phyloP scores from a whole-genome alignment of 768 basidiomycete genomes.

The Chiua virens region DNA sequence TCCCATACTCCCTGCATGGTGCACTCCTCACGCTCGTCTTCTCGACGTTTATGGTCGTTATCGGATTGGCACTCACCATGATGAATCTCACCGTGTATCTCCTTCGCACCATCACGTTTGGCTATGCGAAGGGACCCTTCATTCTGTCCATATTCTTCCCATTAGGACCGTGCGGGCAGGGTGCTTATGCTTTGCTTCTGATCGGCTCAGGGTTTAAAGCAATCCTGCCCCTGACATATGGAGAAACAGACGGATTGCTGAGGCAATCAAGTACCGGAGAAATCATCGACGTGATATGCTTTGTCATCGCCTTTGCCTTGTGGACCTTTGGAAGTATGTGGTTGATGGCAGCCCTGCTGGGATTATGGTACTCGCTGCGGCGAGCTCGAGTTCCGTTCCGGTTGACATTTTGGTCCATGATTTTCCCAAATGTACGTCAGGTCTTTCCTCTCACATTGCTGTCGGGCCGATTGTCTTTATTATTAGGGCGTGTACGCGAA shows the following conservation, averaged over 20 bases:
- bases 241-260: constrained; percentile 37
- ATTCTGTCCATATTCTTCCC: constrained; percentile 71
- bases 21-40: constrained; percentile 57
- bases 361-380: constrained; percentile 43
- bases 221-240: constrained; percentile 36
- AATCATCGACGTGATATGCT: constrained; percentile 45
- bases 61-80: constrained; percentile 58
- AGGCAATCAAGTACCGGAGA: constrained; percentile 34
- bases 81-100: constrained; percentile 71
- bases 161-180: constrained; percentile 70
- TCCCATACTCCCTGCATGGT: constrained; percentile 41
- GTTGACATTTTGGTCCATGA: constrained; percentile 63
- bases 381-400: constrained; percentile 48
- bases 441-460: neutral
- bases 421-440: constrained; percentile 64
- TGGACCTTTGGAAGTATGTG: constrained; percentile 69
- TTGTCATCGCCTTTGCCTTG: constrained; percentile 49
- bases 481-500: constrained; percentile 65
- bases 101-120: constrained; percentile 55
- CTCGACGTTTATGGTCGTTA: constrained; percentile 53
- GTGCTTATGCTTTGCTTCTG: constrained; percentile 55
- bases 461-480: neutral
- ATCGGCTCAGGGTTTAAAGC: constrained; percentile 50
- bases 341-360: constrained; percentile 56
- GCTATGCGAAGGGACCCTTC: constrained; percentile 46